Conservation (phyloP, 2,329 filamentous ascomycete genomes). For the Venturia nashicola region DNA sequence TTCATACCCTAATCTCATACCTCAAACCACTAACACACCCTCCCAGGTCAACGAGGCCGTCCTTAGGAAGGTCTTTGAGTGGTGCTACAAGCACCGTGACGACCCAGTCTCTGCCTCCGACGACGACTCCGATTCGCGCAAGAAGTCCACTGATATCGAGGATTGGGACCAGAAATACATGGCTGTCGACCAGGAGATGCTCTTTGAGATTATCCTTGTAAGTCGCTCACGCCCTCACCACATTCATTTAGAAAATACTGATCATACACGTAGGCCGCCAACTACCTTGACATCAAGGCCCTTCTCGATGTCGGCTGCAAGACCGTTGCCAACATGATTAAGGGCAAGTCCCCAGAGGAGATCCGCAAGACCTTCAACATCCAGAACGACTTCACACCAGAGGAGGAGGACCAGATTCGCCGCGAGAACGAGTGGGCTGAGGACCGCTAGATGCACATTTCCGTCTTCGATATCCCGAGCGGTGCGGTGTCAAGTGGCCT, state of each 20-base stretch:
- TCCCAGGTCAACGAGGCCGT: slow-evolving; percentile 74
- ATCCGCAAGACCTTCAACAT: slow-evolving; percentile 99
- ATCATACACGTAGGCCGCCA: slow-evolving; percentile 39
- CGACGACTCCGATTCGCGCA: slow-evolving; percentile 84
- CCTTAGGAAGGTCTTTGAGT: slow-evolving; percentile 91
- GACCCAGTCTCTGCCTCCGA: slow-evolving; percentile 74
- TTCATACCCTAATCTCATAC: not conserved
- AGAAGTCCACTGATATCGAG: slow-evolving; percentile 98
- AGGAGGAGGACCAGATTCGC: slow-evolving; percentile 90
- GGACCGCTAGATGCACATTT: slow-evolving; percentile 15
- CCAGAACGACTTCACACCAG: slow-evolving; percentile 96
- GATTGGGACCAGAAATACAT: slow-evolving; percentile 99
- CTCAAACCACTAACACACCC: slow-evolving; percentile 17
- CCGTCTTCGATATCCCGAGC: not conserved
- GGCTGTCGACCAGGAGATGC: slow-evolving; percentile 99
- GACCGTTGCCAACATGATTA: slow-evolving; percentile 99
- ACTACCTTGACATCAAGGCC: slow-evolving; percentile 98
- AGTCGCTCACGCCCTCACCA: slow-evolving; percentile 31
- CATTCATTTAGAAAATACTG: slow-evolving; percentile 11
- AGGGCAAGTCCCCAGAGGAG: slow-evolving; percentile 98
- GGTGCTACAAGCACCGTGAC: slow-evolving; percentile 89
- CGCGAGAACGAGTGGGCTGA: slow-evolving; percentile 42
- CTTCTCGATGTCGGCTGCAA: slow-evolving; percentile 98
- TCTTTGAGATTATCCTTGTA: slow-evolving; percentile 93
- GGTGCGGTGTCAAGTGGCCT: not conserved